Conservation (phyloP, 2,329 filamentous ascomycete genomes). For the Macroventuria anomochaeta region DNA sequence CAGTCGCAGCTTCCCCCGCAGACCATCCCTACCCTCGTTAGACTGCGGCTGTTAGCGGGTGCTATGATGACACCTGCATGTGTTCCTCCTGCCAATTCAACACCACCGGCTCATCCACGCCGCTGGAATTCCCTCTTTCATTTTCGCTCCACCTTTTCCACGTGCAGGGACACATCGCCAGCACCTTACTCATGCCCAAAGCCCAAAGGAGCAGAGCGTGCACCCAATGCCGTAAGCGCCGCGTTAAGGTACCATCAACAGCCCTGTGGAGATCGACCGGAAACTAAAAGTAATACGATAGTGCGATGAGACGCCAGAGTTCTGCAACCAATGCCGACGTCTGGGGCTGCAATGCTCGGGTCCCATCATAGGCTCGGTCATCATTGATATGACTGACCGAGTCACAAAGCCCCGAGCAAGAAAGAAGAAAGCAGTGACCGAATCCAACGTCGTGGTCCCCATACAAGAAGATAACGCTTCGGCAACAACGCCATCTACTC, state of each 20-base stretch:
- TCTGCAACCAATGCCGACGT: slow-evolving; percentile 39
- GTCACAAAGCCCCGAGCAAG: slow-evolving; percentile 34
- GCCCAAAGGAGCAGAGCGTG: slow-evolving; percentile 44
- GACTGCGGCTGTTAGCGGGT: slow-evolving; percentile 15
- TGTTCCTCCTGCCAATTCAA: slow-evolving; percentile 11
- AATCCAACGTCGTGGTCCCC: slow-evolving; percentile 4
- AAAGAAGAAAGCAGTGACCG: slow-evolving; percentile 28
- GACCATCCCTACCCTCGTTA: slow-evolving; percentile 14
- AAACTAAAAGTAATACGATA: slow-evolving; percentile 21
- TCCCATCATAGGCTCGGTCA: slow-evolving; percentile 40
- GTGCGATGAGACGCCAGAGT: slow-evolving; percentile 43
- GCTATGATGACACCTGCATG: slow-evolving; percentile 20
- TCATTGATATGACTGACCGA: slow-evolving; percentile 47
- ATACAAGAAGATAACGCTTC: slow-evolving; percentile 1
- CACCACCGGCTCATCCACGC: slow-evolving; percentile 13
- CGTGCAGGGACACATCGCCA: slow-evolving; percentile 15
- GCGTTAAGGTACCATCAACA: slow-evolving; percentile 39
- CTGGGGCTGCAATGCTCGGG: slow-evolving; percentile 41
- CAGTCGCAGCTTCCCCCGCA: background rate
- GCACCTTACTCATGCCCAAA: slow-evolving; percentile 27
- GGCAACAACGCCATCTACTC: background rate
- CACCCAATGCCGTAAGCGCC: slow-evolving; percentile 43
- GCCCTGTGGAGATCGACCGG: slow-evolving; percentile 17
- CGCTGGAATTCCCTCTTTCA: slow-evolving; percentile 26
- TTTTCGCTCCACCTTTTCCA: slow-evolving; percentile 14